Evolutionary conservation across 2,329 filamentous ascomycete genomes (phyloP), one percentile per base, ranked within the genome.

Genomic region (Zymoseptoria tritici): DNA sequence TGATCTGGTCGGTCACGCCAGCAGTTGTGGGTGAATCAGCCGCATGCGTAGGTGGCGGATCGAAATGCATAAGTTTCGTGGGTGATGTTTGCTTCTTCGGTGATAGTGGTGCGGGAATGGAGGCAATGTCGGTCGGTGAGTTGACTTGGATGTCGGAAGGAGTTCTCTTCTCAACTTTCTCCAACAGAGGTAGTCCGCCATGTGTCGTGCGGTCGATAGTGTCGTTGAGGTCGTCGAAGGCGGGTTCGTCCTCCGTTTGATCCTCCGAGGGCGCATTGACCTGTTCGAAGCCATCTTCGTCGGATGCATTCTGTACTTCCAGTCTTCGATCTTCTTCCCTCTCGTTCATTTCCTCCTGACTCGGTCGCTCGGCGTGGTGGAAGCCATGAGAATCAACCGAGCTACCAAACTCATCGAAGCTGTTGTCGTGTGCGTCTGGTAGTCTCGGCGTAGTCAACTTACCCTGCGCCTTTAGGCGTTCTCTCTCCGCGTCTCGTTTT

Each of bases 221-320:
- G 71, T 85, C 85, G 65, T 86, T 81, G 60, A 88, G 83, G 62
- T 88, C 85, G 63, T 89, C 84, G 46, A 87, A 88, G 1, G 83
- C 84, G 55, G 90, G 87, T 62, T 92, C 89, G 29, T 73, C 71
- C 5, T 68, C 70, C 7, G 72, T 56, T 19, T 84, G 84, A 67
- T 91, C 83, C 29, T 61, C 57, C 29, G 85, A 87, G 52, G 83
- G 82, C 22, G 81, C 79, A 52, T 79, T 79, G 9, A 97, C 92
- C 74, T 96, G 91, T 73, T 99, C 94, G 70, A 97, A 97, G 0
- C 90, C 90, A 71, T 97, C 94, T 64, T 94, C 90, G 65, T 96
- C 91, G 11, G 88, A 87, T 16, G 84, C 85, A 68, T 94, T 95
- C 56, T 88, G 89, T 13, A 93, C 85, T 66, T 93, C 90, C 1